phyloP scores from a whole-genome alignment of 2,329 filamentous ascomycete species.

The Aureobasidium melanogenum region DNA sequence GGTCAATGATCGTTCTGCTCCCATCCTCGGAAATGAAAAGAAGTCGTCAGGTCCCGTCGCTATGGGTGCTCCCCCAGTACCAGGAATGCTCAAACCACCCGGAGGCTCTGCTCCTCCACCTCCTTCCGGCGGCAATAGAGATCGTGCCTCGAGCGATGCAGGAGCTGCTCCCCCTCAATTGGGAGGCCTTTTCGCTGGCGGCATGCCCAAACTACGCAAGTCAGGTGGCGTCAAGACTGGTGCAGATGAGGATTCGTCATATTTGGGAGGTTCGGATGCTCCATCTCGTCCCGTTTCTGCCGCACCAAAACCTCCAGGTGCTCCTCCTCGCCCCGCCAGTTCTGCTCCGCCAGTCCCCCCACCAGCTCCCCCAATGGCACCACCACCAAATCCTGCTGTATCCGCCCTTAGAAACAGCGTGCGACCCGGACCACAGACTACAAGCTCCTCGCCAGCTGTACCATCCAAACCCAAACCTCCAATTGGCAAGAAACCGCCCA shows the following conservation, averaged over 20 bases:
- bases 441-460: slow-evolving; percentile 46
- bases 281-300: slow-evolving; percentile 26
- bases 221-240: slow-evolving; percentile 55
- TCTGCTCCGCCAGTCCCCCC: slow-evolving; percentile 45
- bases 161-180: slow-evolving; percentile 66
- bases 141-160: slow-evolving; percentile 77
- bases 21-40: slow-evolving; percentile 51
- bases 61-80: slow-evolving; percentile 74
- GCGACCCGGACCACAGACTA: slow-evolving; percentile 53
- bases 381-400: slow-evolving; percentile 51
- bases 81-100: slow-evolving; percentile 50
- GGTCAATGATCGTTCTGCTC: slow-evolving; percentile 87
- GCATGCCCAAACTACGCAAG: slow-evolving; percentile 92
- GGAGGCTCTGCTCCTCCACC: slow-evolving; percentile 62
- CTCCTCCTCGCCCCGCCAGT: slow-evolving; percentile 31
- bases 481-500: slow-evolving; percentile 64
- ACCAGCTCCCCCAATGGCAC: slow-evolving; percentile 33
- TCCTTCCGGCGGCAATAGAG: slow-evolving; percentile 47
- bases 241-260: slow-evolving; percentile 61
- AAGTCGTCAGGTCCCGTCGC: slow-evolving; percentile 53
- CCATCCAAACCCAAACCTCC: slow-evolving; percentile 55
- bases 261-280: slow-evolving; percentile 72
- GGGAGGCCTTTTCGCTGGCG: slow-evolving; percentile 80
- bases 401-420: slow-evolving; percentile 39
- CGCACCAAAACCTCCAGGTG: slow-evolving; percentile 24